Base-by-base conservation (phyloP, 371 early-diverging fungal species). In the Mucor mucedo region DNA sequence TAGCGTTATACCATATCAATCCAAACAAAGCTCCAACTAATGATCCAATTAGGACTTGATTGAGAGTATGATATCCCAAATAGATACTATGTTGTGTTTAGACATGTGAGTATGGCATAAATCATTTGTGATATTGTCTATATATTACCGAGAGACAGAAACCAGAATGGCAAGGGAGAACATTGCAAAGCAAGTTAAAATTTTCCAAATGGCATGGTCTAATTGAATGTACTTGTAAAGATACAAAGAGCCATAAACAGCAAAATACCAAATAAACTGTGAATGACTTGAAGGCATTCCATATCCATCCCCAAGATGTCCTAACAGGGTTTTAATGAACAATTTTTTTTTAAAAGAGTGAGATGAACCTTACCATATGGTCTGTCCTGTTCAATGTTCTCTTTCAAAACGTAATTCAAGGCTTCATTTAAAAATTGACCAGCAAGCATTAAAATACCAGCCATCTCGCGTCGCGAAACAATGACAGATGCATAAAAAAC, bases 241-340 rank as follows among this genome's bases (percentile, higher is more conserved):
- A 58, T 93, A 90, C 7, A 94, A 55, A 5, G 80, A 61, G 0
- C 81, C 65, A 66, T 86, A 94, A 0, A 81, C 72, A 8, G 90
- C 84, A 78, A 93, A 96, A 73, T 82, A 53, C 47, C 89, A 88
- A 78, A 96, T 92, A 75, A 96, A 97, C 69, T 96, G 96, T 2
- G 96, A 76, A 68, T 97, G 97, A 54, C 91, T 90, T 2, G 93
- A 93, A 1, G 97, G 97, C 96, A 96, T 96, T 14, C 97, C 97
- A 72, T 95, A 95, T 0, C 96, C 96, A 41, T 84, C 84, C 3
- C 95, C 95, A 10, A 95, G 78, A 60, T 88, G 88, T 50, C 72
- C 89, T 90, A 35, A 35, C 4, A 35, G 35, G 2, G 35, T 4
- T 35, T 35, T 35, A 63, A 33, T 39, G 27, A 52, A 54, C 29